A percentile compares a stretch with the other conserved stretches of the same genome.
phyloP scores from a whole-genome alignment of 495 filamentous ascomycete species.

The Podospora pseudopauciseta region DNA sequence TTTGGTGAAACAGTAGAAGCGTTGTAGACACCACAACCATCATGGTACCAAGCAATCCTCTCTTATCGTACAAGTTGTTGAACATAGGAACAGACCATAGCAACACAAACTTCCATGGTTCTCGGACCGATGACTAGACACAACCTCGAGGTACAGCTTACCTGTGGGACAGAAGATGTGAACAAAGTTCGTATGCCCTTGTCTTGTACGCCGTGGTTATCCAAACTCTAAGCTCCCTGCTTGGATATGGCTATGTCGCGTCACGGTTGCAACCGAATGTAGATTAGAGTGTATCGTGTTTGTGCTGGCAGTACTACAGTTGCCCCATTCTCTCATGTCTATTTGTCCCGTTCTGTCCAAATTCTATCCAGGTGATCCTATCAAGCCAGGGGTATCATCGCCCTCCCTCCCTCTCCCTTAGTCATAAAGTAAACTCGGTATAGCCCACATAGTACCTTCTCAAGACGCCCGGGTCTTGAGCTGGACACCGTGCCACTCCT shows the following conservation, averaged over 20 bases:
- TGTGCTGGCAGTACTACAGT: background rate
- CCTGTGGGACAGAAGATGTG: background rate
- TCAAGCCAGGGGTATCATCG: constrained; percentile 10
- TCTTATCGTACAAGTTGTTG: background rate
- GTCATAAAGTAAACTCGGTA: background rate
- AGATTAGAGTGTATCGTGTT: background rate
- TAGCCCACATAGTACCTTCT: background rate
- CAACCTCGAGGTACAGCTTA: background rate
- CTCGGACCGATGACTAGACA: background rate
- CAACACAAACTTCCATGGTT: background rate
- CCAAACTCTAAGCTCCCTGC: too few species aligned
- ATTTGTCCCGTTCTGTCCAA: background rate
- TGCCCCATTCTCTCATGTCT: background rate
- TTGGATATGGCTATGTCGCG: too few species aligned
- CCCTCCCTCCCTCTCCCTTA: background rate
- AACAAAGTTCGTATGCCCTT: background rate
- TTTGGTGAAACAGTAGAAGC: background rate
- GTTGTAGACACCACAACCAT: background rate
- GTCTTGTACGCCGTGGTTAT: too few species aligned
- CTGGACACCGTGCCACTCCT: constrained; percentile 73
- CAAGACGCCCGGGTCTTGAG: constrained; percentile 56
- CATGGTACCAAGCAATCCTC: background rate
- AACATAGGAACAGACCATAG: background rate
- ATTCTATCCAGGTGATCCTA: background rate
- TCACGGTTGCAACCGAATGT: background rate